Base-by-base conservation (phyloP, 2,329 filamentous ascomycete species). In the Alternaria gaisen region DNA sequence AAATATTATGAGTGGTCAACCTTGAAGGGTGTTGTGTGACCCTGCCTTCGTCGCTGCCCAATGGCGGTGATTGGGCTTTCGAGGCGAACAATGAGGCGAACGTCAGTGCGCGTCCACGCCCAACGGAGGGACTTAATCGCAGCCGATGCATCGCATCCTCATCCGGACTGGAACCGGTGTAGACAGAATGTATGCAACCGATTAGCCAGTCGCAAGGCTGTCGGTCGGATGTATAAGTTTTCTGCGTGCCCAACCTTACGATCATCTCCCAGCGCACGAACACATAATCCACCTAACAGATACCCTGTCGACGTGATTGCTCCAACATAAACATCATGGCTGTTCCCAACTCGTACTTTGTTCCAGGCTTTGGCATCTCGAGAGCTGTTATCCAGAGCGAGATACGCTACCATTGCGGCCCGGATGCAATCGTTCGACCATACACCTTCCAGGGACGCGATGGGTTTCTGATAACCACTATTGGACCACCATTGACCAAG, bases 401-500 rank as follows among this genome's bases (percentile, higher is more conserved):
- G 53, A 81, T 81, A 40, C 77, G 78, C 32, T 80, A 80, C 51
- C 77, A 80, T 60, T 81, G 78, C 57, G 79, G 79, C 7, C 78
- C 79, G 24, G 78, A 80, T 64, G 77, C 79, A 10, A 80, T 80
- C 40, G 79, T 80, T 10, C 70, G 79, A 48, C 79, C 78, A 34
- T 81, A 79, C 58, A 79, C 76, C n/a, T 78, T 79, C 53, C 78
- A 80, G 79, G 79, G 79, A 56, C 73, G 79, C 22, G 79, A 81
- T 65, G 79, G 79, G 5, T 81, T 81, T 52, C 70, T 81, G 18
- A 73, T 81, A 30, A 80, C 79, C 16, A 80, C 79, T 5, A 65
- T 74, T 26, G 79, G 78, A 8, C 77, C 77, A 24, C 73, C 79
- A 30, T 68, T 80, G 64, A 81, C 79, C n/a, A 77, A 80, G 73